Base-by-base conservation (phyloP, 805 yeast species). In the Candida montana region DNA sequence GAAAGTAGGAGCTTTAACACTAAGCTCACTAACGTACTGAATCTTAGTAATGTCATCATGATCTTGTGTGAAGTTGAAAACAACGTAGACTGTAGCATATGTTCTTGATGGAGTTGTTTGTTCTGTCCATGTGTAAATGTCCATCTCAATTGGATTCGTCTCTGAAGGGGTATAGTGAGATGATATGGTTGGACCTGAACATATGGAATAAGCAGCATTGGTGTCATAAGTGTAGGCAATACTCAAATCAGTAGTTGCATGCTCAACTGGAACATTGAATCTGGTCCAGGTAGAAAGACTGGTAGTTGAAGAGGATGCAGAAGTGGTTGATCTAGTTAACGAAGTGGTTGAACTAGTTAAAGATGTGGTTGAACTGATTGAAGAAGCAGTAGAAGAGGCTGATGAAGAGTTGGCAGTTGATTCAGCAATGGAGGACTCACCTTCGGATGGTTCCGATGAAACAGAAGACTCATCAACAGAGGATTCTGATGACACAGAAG, bases 1-100 rank as follows among this genome's bases (percentile, higher is more conserved):
- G 12, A 10, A n/a, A 20, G n/a, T 7, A 19, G 26, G 21, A 6
- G 15, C 9, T 13, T 32, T 3, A 20, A 17, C 26, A 12, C 15
- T 32, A 7, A 20, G 5, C 9, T 32, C 16, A n/a, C 23, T 32
- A 9, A 10, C 18, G 16, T 32, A 32, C 2, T 20, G 23, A 11
- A 32, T 32, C 5, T 12, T 13, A 13, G n/a, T 26, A n/a, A 32
- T 32, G 13, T 32, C 34, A 6, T n/a, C 20, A 13, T 32, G 34
- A 32, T 32, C 34, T 20, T 32, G 34, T 6, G 34, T 32, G 26
- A 32, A 32, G 24, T 32, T 32, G 26, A 20, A 32, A 20, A 32
- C n/a, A 18, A 29, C 17, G 10, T 29, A 29, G n/a, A n/a, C n/a
- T 6, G 6, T n/a, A 6, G 18, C 4, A 10, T 17, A 7, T 5